These are phyloP conservation scores for Colletotrichum gloeosporioides DNA, from an alignment of 2,329 filamentous ascomycete genomes.

Conservation along the genomic window DNA sequence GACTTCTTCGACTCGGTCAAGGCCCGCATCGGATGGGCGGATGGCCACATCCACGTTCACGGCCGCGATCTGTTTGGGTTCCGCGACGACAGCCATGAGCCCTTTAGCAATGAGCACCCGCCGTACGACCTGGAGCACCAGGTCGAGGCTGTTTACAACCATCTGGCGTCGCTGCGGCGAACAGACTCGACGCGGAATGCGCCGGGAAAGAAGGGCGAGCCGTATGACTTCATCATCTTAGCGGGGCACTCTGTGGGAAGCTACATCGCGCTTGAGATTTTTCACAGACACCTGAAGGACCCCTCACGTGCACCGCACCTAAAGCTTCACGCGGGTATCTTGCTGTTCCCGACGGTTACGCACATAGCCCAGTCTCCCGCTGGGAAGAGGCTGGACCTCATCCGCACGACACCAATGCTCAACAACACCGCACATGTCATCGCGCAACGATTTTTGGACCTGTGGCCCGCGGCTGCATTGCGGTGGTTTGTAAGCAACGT, in stretches of 20 bases:
- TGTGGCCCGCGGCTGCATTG: conserved; percentile 45
- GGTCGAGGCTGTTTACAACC: conserved; percentile 48
- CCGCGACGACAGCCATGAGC: conserved; percentile 55
- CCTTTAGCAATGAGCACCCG: conserved; percentile 44
- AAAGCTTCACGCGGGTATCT: conserved; percentile 58
- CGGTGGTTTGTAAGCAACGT: conserved; percentile 46
- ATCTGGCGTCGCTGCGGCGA: conserved; percentile 36
- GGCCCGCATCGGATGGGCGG: conserved; percentile 15
- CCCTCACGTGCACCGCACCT: conserved; percentile 38
- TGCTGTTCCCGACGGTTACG: conserved; percentile 78
- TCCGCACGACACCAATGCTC: conserved; percentile 48
- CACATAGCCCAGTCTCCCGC: conserved; percentile 69
- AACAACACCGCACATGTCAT: conserved; percentile 45
- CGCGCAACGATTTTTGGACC: conserved; percentile 44
- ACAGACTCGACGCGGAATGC: conserved; percentile 29
- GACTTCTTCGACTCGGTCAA: conserved; percentile 63
- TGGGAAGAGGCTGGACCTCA: conserved; percentile 56
- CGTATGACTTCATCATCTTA: conserved; percentile 66
- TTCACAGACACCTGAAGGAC: conserved; percentile 58
- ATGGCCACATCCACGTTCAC: conserved; percentile 56
- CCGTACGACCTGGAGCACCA: conserved; percentile 61
- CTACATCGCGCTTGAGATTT: conserved; percentile 74
- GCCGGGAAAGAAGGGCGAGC: conserved; percentile 33
- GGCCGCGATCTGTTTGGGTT: conserved; percentile 66
- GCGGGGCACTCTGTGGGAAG: conserved; percentile 78